Conservation (phyloP, 768 basidiomycete species). For the Termitomyces sp. region DNA sequence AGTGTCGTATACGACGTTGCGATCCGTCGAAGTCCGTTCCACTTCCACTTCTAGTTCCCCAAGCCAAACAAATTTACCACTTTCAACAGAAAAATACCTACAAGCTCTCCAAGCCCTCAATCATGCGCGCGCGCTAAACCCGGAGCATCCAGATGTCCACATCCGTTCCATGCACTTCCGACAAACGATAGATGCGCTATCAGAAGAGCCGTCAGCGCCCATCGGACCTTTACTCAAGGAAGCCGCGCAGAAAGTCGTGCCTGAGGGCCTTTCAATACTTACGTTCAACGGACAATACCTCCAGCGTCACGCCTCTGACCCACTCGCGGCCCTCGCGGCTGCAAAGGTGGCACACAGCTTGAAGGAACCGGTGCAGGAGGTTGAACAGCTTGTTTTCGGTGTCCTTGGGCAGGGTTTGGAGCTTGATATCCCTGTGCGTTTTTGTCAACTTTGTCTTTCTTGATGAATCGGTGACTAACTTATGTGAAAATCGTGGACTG, state of each 20-base stretch:
- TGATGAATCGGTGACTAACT: neutral
- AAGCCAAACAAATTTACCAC: neutral
- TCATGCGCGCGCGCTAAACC: constrained; percentile 48
- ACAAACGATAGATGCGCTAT: constrained; percentile 31
- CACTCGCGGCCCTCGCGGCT: constrained; percentile 54
- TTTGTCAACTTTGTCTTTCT: neutral
- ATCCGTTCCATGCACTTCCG: constrained; percentile 65
- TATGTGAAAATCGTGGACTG: neutral
- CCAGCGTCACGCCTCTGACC: constrained; percentile 52
- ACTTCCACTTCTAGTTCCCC: neutral
- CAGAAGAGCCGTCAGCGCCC: constrained; percentile 39
- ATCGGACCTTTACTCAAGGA: constrained; percentile 49
- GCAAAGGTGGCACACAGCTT: constrained; percentile 55
- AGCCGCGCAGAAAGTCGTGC: constrained; percentile 47
- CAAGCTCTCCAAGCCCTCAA: constrained; percentile 72
- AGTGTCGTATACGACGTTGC: constrained; percentile 76
- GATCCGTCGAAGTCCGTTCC: constrained; percentile 69
- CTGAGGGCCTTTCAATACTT: constrained; percentile 55
- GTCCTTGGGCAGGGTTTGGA: constrained; percentile 38
- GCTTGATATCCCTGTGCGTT: constrained; percentile 44
- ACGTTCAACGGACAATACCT: constrained; percentile 75
- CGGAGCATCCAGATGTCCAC: constrained; percentile 67
- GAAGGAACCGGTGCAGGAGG: constrained; percentile 48
- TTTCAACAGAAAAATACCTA: constrained; percentile 66
- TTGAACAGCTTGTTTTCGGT: constrained; percentile 57